Percentiles rank a stretch among this genome's conserved stretches.
Conservation (phyloP, 2,329 filamentous ascomycete genomes). For the Colletotrichum sp. region DNA sequence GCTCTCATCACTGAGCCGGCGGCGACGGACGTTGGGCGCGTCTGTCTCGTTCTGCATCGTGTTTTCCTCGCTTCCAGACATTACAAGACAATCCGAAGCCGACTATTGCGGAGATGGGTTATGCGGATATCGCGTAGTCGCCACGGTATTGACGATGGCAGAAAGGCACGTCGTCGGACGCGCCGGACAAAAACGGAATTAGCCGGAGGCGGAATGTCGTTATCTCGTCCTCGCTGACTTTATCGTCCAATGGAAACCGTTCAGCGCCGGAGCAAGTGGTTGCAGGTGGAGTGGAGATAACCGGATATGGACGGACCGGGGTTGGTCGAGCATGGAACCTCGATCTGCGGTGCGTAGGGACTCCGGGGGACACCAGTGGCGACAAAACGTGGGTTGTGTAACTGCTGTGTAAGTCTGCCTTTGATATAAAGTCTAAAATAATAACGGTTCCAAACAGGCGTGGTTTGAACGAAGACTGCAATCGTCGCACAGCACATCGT, state of each 20-base stretch:
- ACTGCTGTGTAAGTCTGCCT: neutral
- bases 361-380: neutral
- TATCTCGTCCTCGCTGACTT: neutral
- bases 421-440: neutral
- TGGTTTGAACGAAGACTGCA: neutral
- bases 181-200: conserved; percentile 9
- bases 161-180: neutral
- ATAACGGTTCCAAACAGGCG: neutral
- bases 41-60: neutral
- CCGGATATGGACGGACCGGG: conserved; percentile 6
- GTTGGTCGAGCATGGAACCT: neutral
- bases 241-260: neutral
- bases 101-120: neutral
- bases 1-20: conserved; percentile 9
- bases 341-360: neutral
- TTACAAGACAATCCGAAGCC: neutral
- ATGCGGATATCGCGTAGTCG: neutral
- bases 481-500: neutral
- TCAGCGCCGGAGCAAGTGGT: neutral
- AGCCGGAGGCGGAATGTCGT: neutral
- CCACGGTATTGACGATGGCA: neutral
- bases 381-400: neutral
- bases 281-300: neutral
- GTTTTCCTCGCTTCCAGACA: too few relatives aligned
- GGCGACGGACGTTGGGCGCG: neutral